A percentile compares a stretch with the other conserved stretches of the same genome.
phyloP scores from a whole-genome alignment of 495 filamentous ascomycete genomes.

The Penicillium pulvis region DNA sequence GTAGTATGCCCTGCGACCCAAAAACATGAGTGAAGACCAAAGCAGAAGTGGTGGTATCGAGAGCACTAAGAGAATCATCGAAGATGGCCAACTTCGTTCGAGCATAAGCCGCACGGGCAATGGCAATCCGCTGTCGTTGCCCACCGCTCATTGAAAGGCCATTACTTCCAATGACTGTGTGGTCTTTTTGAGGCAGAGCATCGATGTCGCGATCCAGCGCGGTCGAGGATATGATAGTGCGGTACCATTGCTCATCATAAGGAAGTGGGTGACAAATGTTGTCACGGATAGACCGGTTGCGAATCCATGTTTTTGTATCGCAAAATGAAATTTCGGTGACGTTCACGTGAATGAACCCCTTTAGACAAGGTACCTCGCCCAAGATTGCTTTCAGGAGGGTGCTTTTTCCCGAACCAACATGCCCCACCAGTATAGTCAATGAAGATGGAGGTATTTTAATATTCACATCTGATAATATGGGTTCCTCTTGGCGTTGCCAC shows the following conservation, averaged over 20 bases:
- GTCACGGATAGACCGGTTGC: conserved; percentile 39
- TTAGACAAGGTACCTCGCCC: conserved; percentile 37
- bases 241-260: conserved; percentile 36
- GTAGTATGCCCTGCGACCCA: background rate
- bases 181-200: conserved; percentile 57
- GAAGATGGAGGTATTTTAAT: background rate
- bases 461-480: background rate
- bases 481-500: background rate
- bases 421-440: conserved; percentile 24
- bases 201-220: conserved; percentile 32
- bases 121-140: conserved; percentile 68
- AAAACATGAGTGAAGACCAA: background rate
- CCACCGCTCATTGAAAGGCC: conserved; percentile 83
- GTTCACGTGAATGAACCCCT: background rate
- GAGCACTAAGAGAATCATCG: background rate
- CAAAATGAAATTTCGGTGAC: conserved; percentile 14
- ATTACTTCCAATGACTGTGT: conserved; percentile 76
- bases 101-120: conserved; percentile 1
- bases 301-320: conserved; percentile 33
- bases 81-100: background rate
- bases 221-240: conserved; percentile 30
- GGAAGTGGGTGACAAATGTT: conserved; percentile 27
- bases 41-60: background rate
- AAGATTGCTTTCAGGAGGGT: conserved; percentile 32
- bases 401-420: conserved; percentile 33